A percentile compares a stretch with the other conserved stretches of the same genome.
Conservation (phyloP, 768 basidiomycete genomes). For the Symmetrospora coprosmae region DNA sequence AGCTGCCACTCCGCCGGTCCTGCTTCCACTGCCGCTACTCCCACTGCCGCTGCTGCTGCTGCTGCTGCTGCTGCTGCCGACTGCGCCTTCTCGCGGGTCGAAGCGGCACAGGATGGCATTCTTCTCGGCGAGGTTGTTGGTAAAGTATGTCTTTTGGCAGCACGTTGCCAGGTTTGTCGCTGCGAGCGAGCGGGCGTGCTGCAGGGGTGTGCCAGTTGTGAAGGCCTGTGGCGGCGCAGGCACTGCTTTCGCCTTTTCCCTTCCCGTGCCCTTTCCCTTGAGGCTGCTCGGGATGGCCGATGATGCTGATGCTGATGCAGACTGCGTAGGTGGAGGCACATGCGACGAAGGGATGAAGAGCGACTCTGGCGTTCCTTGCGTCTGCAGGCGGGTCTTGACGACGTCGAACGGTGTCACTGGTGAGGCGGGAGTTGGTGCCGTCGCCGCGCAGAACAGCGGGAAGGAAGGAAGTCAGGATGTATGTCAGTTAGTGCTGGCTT, state of each 20-base stretch:
- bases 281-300: background rate
- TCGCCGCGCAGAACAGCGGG: background rate
- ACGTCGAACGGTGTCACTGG: conserved; percentile 99
- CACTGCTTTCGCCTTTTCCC: no score
- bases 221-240: background rate
- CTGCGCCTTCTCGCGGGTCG: conserved; percentile 26
- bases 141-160: conserved; percentile 28
- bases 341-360: conserved; percentile 34
- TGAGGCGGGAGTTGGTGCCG: background rate
- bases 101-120: conserved; percentile 27
- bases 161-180: conserved; percentile 24
- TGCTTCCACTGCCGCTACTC: no score
- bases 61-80: no score
- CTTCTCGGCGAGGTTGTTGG: conserved; percentile 12
- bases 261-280: conserved; percentile 8
- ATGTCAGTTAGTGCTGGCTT: no score
- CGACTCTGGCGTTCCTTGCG: conserved; percentile 47
- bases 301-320: background rate
- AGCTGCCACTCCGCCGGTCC: no score
- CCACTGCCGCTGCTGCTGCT: no score
- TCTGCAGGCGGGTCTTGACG: conserved; percentile 89
- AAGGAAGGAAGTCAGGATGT: background rate
- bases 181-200: conserved; percentile 7
- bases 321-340: conserved; percentile 15
- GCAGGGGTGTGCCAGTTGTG: background rate